These are phyloP conservation scores for Draba incana DNA, from an alignment of 345 rosid genomes.

Conservation along the genomic window DNA sequence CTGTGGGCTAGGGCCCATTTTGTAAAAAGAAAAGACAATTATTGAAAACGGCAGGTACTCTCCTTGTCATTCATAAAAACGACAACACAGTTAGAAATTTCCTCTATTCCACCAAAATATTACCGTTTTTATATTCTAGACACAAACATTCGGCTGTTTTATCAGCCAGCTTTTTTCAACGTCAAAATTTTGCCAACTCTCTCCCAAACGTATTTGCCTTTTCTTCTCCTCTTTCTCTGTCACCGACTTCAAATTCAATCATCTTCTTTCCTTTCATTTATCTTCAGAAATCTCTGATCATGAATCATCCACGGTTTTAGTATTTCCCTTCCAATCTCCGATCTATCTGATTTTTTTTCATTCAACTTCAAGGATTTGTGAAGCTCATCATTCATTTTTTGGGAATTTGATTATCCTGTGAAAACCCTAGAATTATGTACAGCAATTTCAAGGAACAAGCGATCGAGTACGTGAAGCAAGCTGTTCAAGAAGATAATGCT, in stretches of 20 bases:
- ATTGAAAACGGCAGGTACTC: background rate
- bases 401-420: background rate
- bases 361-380: background rate
- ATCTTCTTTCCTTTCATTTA: background rate
- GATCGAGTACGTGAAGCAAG: slow-evolving; percentile 88
- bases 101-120: background rate
- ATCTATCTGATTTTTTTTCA: background rate
- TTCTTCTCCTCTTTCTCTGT: background rate
- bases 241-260: background rate
- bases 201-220: background rate
- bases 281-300: slow-evolving; percentile 8
- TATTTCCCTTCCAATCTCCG: background rate
- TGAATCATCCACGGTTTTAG: slow-evolving; percentile 30
- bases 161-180: background rate
- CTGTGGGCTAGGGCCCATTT: no score
- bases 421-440: slow-evolving; percentile 52
- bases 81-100: background rate
- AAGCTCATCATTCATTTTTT: background rate
- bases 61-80: slow-evolving; percentile 4
- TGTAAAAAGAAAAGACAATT: background rate
- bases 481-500: slow-evolving; percentile 84
- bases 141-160: slow-evolving; percentile 20
- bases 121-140: background rate
- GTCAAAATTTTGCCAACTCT: background rate
- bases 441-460: slow-evolving; percentile 96